Evolutionary conservation across 208 protist genomes (phyloP).

Genomic region (Leishmania mexicana): DNA sequence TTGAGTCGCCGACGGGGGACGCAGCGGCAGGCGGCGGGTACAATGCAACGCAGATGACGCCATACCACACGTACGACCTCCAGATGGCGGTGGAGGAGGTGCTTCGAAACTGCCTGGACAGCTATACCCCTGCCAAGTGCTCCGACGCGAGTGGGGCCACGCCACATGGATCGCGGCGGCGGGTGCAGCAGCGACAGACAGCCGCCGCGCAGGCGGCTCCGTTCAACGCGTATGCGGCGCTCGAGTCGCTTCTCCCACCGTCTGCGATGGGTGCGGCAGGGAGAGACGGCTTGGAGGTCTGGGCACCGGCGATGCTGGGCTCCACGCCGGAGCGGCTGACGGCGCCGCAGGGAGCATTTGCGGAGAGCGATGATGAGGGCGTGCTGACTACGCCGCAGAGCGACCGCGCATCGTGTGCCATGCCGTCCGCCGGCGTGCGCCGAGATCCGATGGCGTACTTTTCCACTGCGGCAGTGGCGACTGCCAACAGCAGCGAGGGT

Average conservation of each 20-base stretch:
- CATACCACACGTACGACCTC: constrained; percentile 18
- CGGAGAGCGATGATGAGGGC: constrained; percentile 57
- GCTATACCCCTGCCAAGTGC: constrained; percentile 16
- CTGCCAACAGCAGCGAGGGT: not conserved
- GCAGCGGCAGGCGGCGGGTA: not conserved
- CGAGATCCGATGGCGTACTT: constrained; percentile 30
- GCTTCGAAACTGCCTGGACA: constrained; percentile 33
- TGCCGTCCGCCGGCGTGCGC: constrained; percentile 13
- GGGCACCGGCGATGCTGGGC: constrained; percentile 9
- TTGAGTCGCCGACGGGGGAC: constrained; percentile 19
- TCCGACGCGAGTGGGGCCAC: constrained; percentile 16
- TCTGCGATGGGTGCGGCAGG: not conserved
- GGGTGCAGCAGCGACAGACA: constrained; percentile 6
- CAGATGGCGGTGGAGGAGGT: constrained; percentile 40
- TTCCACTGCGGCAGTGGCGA: constrained; percentile 10
- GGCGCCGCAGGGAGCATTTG: constrained; percentile 24
- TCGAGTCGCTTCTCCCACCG: constrained; percentile 17
- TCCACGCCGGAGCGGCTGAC: constrained; percentile 23
- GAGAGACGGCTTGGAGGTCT: not conserved
- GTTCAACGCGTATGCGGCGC: constrained; percentile 9
- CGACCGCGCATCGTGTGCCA: not conserved
- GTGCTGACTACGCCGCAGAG: constrained; percentile 10
- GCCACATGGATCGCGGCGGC: constrained; percentile 1
- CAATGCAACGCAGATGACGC: not conserved
- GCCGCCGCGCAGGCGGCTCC: not conserved